Conservation (phyloP, 371 early-diverging fungal genomes). For the Thermomucor indicae-seudaticae region DNA sequence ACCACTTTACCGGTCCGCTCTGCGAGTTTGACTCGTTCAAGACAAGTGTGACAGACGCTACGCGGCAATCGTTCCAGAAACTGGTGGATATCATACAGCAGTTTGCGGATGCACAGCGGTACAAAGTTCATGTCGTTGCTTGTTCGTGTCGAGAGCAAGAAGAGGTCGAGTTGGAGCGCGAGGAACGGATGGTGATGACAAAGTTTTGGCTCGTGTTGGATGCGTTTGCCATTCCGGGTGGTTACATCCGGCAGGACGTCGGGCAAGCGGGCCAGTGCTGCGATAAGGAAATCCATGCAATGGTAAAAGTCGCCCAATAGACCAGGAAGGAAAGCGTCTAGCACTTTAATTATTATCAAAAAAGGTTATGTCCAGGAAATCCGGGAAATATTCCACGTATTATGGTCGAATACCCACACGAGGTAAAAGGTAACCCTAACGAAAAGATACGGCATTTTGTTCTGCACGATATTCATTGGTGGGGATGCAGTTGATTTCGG, state of each 20-base stretch:
- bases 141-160: constrained; percentile 26
- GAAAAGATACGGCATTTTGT: not conserved
- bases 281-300: constrained; percentile 63
- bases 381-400: constrained; percentile 46
- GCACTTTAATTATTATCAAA: not conserved
- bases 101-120: constrained; percentile 45
- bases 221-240: constrained; percentile 64
- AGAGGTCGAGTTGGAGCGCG: constrained; percentile 20
- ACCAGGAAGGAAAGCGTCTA: not conserved
- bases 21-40: constrained; percentile 7
- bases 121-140: constrained; percentile 53
- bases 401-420: constrained; percentile 9
- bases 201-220: constrained; percentile 74
- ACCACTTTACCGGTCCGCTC: constrained; percentile 35
- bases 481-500: constrained; percentile 55
- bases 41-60: constrained; percentile 11
- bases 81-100: constrained; percentile 33
- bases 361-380: constrained; percentile 57
- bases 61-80: constrained; percentile 21
- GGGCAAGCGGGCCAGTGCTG: constrained; percentile 73
- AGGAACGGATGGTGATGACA: constrained; percentile 35
- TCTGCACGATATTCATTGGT: not conserved
- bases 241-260: constrained; percentile 50
- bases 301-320: constrained; percentile 29
- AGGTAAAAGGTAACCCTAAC: constrained; percentile 46